Evolutionary conservation across 2,329 filamentous ascomycete genomes (phyloP), one percentile per base, ranked within the genome.

Genomic region (Colletotrichum sp.): DNA sequence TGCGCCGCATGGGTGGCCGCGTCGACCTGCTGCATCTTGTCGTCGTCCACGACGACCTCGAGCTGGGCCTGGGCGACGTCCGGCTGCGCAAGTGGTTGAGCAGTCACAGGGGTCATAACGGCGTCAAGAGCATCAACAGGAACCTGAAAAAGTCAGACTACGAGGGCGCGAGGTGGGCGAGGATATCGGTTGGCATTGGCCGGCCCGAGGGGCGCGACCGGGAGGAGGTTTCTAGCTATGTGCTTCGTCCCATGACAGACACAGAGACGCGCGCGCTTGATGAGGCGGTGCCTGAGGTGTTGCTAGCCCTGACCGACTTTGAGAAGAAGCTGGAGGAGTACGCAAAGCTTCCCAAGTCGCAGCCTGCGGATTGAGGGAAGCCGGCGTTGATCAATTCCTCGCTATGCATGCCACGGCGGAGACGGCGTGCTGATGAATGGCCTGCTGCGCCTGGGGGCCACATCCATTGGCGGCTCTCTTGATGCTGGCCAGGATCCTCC

Each of bases 41-140:
- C 0, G 87, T 98, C 15, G 87, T 98, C 24, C 96, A 98, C 83
- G 96, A 98, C 83, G 96, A 98, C 83, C 85, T 98, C 38, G 96
- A 98, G 80, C 88, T 91, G 56, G 86, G 89, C 4, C 81, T 96
- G 3, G 96, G 96, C 0, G 88, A 89, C 43, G 89, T 98, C 16
- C 91, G 88, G 65, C 87, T 95, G 8, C 90, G 90, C 71, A 88
- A 88, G 28, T 95, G 94, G 82, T 87, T 89, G 4, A 84, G 88
- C 70, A 95, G 93, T 80, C 87, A 91, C 48, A 89, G 90, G 12
- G 94, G 94, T 0, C 94, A 96, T 83, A 95, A 95, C 79, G 94
- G 94, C 2, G 83, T 96, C 79, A 94, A 92, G 83, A 94, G 93
- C 80, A 88, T 93, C 67, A 89, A 91, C 71, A 85, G 87, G 21